Base-by-base conservation (phyloP, 2,329 filamentous ascomycete genomes). In the Trichoderma semiorbis region DNA sequence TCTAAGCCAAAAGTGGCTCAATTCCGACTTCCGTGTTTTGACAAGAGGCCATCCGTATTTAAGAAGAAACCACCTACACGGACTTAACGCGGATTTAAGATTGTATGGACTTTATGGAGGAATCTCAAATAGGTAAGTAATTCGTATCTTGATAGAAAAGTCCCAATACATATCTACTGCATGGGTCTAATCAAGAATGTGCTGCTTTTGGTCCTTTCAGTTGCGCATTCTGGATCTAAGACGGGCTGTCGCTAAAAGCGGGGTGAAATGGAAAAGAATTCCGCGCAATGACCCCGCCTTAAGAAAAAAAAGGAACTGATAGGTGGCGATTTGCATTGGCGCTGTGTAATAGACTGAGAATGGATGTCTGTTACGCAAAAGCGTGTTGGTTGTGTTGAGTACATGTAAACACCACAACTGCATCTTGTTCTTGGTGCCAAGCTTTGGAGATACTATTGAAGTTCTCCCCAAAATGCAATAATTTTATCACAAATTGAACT, bases 1-100 rank as follows among this genome's bases (percentile, higher is more conserved):
- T 58, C 60, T 68, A 58, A 47, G 21, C 55, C 36, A n/a, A 47
- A 60, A 32, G n/a, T 24, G 43, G 26, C 36, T 32, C 14, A 43
- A 43, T 7, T 26, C 55, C 53, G 53, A 32, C 10, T 32, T 36
- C 65, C 32, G 32, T 26, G 11, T 21, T 7, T 36, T 3, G 11
- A 24, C n/a, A 60, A 60, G 12, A 6, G 16, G 1, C 28, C 57
- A 30, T 53, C 24, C 61, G 61, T 57, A 14, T 26, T 26, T 24
- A 11, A 62, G 32, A 16, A 28, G 64, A 64, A 16, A 7, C 18
- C 18, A 21, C 16, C 26, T 24, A 4, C 11, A 10, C 36, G 66
- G 66, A 62, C 6, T 53, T 69, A 62, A 8, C 39, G 10, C 66
- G 66, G 66, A 62, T 10, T 69, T 69, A 69, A 62, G 16, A 34